phyloP scores from a whole-genome alignment of 257 asterid genomes.

The Fraxinus cuspidata region DNA sequence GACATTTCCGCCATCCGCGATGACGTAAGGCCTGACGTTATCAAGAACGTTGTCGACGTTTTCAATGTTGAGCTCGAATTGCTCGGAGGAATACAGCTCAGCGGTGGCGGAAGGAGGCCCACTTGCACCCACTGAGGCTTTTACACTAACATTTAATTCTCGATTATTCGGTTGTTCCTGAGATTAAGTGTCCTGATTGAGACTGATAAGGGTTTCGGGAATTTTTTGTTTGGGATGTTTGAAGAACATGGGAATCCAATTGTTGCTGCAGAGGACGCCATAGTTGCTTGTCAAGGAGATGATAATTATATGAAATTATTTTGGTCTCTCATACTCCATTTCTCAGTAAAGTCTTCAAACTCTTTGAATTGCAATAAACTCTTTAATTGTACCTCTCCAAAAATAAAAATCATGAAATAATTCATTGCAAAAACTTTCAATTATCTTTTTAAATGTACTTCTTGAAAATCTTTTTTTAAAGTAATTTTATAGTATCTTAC shows the following conservation, averaged over 20 bases:
- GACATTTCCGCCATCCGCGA: conserved; percentile 90
- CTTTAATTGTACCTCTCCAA: too few relatives aligned
- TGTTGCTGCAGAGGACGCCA: conserved; percentile 42
- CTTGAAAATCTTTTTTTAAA: too few relatives aligned
- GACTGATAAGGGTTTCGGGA: background rate
- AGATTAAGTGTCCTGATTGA: background rate
- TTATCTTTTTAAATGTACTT: too few relatives aligned
- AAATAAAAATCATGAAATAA: too few relatives aligned
- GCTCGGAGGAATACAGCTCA: conserved; percentile 74
- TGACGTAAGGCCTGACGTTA: conserved; percentile 85
- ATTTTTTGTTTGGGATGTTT: conserved; percentile 3
- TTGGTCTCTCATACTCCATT: too few relatives aligned
- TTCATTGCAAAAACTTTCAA: too few relatives aligned
- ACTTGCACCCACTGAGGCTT: conserved; percentile 22
- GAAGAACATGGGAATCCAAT: conserved; percentile 17
- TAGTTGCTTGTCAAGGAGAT: background rate
- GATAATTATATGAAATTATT: too few relatives aligned
- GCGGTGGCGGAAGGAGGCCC: conserved; percentile 27
- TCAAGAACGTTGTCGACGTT: conserved; percentile 89
- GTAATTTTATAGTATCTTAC: too few relatives aligned
- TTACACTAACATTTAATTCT: background rate
- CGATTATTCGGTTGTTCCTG: background rate
- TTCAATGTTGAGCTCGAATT: conserved; percentile 67
- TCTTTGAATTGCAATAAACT: too few relatives aligned
- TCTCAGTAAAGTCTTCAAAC: too few relatives aligned